These are phyloP conservation scores for Lepidium aucheri DNA, from an alignment of 345 rosid genomes.

Conservation along the genomic window DNA sequence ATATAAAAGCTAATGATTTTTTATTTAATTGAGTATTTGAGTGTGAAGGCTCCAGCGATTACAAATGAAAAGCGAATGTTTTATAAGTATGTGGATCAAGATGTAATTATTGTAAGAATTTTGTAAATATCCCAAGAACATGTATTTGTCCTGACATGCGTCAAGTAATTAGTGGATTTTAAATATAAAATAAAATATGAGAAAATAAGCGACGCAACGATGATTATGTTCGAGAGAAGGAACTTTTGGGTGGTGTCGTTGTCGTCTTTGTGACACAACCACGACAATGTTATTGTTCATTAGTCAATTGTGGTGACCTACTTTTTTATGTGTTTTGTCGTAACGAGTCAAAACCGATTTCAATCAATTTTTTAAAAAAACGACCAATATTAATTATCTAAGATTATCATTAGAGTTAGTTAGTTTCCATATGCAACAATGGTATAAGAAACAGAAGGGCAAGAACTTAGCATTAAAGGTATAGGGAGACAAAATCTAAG, in stretches of 20 bases:
- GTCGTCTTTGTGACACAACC: constrained; percentile 26
- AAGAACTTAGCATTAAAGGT: too few species aligned
- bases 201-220: constrained; percentile 11
- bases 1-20: not conserved
- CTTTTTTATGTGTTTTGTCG: not conserved
- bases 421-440: too few species aligned
- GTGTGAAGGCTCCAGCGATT: constrained; percentile 13
- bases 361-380: not conserved
- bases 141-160: constrained; percentile 13
- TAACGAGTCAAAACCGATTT: not conserved
- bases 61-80: constrained; percentile 13
- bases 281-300: constrained; percentile 1
- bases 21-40: not conserved
- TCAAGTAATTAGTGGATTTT: constrained; percentile 4
- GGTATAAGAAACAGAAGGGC: too few species aligned
- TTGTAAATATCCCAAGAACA: not conserved
- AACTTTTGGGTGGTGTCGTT: constrained; percentile 6
- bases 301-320: constrained; percentile 15
- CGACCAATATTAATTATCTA: not conserved
- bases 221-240: constrained; percentile 10
- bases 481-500: too few species aligned
- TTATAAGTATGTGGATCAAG: constrained; percentile 2
- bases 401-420: not conserved
- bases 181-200: not conserved
- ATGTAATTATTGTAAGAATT: constrained; percentile 1